Percentiles rank a stretch among this genome's conserved stretches.
phyloP scores from a whole-genome alignment of 345 rosid genomes.

The Jatropha curcas region DNA sequence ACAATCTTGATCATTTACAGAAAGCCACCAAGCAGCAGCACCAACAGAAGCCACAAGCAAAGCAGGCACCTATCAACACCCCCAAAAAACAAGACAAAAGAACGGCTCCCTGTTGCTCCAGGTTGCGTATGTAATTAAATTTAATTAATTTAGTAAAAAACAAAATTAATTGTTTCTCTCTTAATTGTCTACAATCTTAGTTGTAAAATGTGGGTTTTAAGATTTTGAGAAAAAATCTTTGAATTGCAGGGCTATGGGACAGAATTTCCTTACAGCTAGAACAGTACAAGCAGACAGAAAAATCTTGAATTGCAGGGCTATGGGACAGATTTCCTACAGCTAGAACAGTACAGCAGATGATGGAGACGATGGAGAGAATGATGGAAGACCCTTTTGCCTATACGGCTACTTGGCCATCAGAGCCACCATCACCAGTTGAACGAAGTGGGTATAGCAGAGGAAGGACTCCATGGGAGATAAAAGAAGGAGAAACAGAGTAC shows the following conservation, averaged over 20 bases:
- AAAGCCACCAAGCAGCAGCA: slow-evolving; percentile 32
- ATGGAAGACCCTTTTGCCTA: slow-evolving; percentile 49
- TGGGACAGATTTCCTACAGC: slow-evolving; percentile 52
- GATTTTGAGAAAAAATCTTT: no score
- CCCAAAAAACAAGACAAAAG: slow-evolving; percentile 43
- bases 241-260: no score
- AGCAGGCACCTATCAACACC: no score
- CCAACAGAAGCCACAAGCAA: no score
- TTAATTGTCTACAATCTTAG: no score
- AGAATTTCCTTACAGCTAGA: no score
- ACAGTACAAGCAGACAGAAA: no score
- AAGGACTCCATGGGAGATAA: slow-evolving; percentile 71
- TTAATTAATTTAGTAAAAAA: no score
- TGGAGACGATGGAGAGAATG: slow-evolving; percentile 66
- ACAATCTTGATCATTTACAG: slow-evolving; percentile 52
- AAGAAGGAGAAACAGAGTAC: slow-evolving; percentile 50
- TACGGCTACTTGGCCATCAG: slow-evolving; percentile 34
- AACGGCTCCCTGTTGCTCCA: slow-evolving; percentile 38
- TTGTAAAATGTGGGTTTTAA: no score
- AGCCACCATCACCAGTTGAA: slow-evolving; percentile 9
- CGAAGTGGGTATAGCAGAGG: slow-evolving; percentile 43
- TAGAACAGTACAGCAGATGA: slow-evolving; percentile 64
- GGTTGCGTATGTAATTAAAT: slow-evolving; percentile 32
- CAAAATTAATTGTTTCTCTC: no score
- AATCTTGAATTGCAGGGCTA: slow-evolving; percentile 13